A percentile compares a stretch with the other conserved stretches of the same genome.
Conservation (phyloP, 768 basidiomycete genomes). For the Leccinum sublutescens region DNA sequence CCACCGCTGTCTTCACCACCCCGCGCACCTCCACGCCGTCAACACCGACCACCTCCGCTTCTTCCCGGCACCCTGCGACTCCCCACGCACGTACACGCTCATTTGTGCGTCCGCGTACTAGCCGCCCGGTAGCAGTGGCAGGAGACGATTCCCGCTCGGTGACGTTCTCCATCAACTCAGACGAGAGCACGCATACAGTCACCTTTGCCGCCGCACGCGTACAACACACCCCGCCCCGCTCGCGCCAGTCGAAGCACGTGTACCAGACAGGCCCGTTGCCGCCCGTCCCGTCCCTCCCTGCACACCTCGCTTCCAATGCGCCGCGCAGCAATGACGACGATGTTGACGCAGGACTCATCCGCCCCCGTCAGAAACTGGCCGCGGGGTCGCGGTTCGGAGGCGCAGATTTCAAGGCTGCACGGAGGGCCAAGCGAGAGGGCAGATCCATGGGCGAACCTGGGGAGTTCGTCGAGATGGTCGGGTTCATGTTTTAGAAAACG, state of each 20-base stretch:
- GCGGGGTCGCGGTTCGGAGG: constrained; percentile 29
- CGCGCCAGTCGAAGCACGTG: constrained; percentile 10
- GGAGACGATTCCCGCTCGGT: constrained; percentile 24
- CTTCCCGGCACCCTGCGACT: not conserved
- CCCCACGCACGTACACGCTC: constrained; percentile 7
- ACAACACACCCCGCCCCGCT: constrained; percentile 12
- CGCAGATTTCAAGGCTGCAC: constrained; percentile 30
- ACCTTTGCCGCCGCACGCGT: constrained; percentile 19
- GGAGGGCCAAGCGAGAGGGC: constrained; percentile 28
- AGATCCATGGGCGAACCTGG: not conserved
- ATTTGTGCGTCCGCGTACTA: not conserved
- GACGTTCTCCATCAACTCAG: constrained; percentile 28
- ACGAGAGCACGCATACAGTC: constrained; percentile 27
- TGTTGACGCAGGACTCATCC: constrained; percentile 19
- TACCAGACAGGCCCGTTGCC: constrained; percentile 25
- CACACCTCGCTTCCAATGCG: constrained; percentile 3
- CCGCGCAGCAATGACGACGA: not conserved
- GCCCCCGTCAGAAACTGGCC: constrained; percentile 18
- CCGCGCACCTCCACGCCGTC: constrained; percentile 11
- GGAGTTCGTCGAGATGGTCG: constrained; percentile 28
- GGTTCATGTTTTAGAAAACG: constrained; percentile 13
- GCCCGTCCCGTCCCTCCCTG: constrained; percentile 25
- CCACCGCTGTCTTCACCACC: constrained; percentile 51
- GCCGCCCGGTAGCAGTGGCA: not conserved
- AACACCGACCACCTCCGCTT: constrained; percentile 3